Conservation (phyloP, 345 rosid species). For the Populus alba region DNA sequence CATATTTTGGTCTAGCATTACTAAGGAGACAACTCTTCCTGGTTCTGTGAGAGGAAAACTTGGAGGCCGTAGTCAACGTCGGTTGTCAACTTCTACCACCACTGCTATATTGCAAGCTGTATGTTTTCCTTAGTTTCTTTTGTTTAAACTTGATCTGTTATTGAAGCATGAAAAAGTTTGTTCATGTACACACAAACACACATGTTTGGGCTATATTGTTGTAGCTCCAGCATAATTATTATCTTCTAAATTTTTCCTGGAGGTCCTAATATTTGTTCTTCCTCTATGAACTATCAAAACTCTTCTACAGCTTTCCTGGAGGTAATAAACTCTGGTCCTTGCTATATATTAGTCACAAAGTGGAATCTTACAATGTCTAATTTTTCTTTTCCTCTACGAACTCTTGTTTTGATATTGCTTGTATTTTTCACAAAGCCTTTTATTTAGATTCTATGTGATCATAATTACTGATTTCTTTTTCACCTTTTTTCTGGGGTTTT, state of each 20-base stretch:
- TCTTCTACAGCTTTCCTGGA: too few species aligned
- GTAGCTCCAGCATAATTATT: background rate
- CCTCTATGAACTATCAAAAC: too few species aligned
- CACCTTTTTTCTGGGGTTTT: too few species aligned
- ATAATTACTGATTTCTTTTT: too few species aligned
- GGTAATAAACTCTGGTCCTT: too few species aligned
- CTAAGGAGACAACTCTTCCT: constrained; percentile 50
- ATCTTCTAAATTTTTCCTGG: background rate
- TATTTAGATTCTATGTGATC: too few species aligned
- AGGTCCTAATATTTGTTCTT: background rate
- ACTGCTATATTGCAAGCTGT: constrained; percentile 80
- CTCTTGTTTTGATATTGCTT: too few species aligned
- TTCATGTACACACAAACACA: background rate
- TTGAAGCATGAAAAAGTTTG: background rate
- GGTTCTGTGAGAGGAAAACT: constrained; percentile 77
- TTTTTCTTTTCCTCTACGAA: too few species aligned
- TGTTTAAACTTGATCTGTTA: constrained; percentile 2
- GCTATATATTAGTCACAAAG: too few species aligned
- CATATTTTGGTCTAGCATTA: constrained; percentile 52
- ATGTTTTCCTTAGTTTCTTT: constrained; percentile 29
- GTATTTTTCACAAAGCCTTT: too few species aligned
- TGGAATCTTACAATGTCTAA: too few species aligned
- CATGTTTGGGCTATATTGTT: background rate
- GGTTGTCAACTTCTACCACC: constrained; percentile 60
- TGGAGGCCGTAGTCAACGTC: constrained; percentile 97